These are phyloP conservation scores for Gelatoporia subvermispora DNA, from an alignment of 768 basidiomycete species.

Conservation along the genomic window DNA sequence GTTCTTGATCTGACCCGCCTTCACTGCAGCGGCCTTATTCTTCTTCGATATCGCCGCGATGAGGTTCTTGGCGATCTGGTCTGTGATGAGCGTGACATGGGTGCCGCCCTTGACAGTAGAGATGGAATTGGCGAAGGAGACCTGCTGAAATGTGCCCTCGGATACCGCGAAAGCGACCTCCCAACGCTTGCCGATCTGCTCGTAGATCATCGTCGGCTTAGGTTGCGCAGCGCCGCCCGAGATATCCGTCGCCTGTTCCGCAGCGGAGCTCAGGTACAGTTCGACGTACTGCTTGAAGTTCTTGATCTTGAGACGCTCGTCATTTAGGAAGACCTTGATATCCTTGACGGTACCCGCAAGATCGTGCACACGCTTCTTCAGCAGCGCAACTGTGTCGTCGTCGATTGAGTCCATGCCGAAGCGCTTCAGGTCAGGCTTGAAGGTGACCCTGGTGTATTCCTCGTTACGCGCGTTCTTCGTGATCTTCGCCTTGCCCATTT, in stretches of 20 bases:
- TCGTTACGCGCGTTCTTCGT: slow-evolving; percentile 84
- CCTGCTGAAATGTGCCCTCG: slow-evolving; percentile 87
- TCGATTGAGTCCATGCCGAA: slow-evolving; percentile 93
- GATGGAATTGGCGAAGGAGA: slow-evolving; percentile 97
- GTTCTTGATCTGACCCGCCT: slow-evolving; percentile 89
- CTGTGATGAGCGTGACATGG: slow-evolving; percentile 80
- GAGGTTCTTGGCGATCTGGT: slow-evolving; percentile 85
- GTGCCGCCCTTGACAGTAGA: slow-evolving; percentile 95
- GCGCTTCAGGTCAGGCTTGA: slow-evolving; percentile 85
- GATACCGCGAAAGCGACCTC: slow-evolving; percentile 94
- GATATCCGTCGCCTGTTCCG: slow-evolving; percentile 59
- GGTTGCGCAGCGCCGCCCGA: slow-evolving; percentile 75
- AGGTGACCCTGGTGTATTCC: slow-evolving; percentile 90
- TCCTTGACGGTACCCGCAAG: slow-evolving; percentile 94
- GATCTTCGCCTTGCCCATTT: slow-evolving; percentile 86
- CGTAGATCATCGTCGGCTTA: slow-evolving; percentile 81
- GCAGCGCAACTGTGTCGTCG: slow-evolving; percentile 81
- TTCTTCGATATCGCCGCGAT: slow-evolving; percentile 86
- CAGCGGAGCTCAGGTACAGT: slow-evolving; percentile 78
- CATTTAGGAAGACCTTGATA: slow-evolving; percentile 91
- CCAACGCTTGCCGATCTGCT: slow-evolving; percentile 79
- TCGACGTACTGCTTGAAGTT: slow-evolving; percentile 97
- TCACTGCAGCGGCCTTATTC: slow-evolving; percentile 95
- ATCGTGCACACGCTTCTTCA: slow-evolving; percentile 94
- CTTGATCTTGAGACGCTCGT: slow-evolving; percentile 87